These are phyloP conservation scores for Fusarium robinianum DNA, from an alignment of 2,329 filamentous ascomycete species.

Conservation along the genomic window DNA sequence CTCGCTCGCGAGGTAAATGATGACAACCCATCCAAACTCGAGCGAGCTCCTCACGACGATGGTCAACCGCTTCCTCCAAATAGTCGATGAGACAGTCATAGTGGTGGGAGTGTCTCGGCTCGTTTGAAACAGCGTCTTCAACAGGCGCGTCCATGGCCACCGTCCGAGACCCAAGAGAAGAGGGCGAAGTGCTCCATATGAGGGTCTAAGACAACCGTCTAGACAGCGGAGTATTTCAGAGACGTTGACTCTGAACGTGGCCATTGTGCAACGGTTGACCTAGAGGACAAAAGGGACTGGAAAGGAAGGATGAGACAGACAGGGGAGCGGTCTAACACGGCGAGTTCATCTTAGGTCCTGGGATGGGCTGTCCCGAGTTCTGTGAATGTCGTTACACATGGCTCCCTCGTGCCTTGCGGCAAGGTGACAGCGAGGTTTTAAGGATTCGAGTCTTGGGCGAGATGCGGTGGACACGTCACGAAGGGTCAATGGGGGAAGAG, in stretches of 20 bases:
- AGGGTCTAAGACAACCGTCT: constrained; percentile 37
- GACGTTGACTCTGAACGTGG: constrained; percentile 23
- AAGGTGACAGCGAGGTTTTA: constrained; percentile 21
- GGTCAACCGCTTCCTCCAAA: constrained; percentile 29
- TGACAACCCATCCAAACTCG: constrained; percentile 40
- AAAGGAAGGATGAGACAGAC: constrained; percentile 8
- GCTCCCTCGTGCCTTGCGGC: constrained; percentile 21
- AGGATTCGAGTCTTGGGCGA: constrained; percentile 2
- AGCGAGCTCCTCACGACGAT: constrained; percentile 6
- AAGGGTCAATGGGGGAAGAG: neutral
- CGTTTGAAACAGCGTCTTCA: constrained; percentile 28
- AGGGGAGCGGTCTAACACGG: no score
- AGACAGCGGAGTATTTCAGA: constrained; percentile 32
- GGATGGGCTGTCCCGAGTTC: constrained; percentile 2
- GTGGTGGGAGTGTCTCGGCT: constrained; percentile 32
- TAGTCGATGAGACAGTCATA: constrained; percentile 14
- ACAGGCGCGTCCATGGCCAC: constrained; percentile 14
- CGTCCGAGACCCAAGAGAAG: constrained; percentile 9
- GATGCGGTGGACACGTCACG: constrained; percentile 16
- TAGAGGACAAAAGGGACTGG: constrained; percentile 11
- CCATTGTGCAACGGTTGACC: constrained; percentile 31
- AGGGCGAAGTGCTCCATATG: constrained; percentile 28
- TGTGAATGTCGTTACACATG: constrained; percentile 28
- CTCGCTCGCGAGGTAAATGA: constrained; percentile 49
- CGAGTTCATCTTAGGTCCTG: constrained; percentile 15